Conservation (phyloP, 306 rosid genomes). For the Inga leiocalycina region DNA sequence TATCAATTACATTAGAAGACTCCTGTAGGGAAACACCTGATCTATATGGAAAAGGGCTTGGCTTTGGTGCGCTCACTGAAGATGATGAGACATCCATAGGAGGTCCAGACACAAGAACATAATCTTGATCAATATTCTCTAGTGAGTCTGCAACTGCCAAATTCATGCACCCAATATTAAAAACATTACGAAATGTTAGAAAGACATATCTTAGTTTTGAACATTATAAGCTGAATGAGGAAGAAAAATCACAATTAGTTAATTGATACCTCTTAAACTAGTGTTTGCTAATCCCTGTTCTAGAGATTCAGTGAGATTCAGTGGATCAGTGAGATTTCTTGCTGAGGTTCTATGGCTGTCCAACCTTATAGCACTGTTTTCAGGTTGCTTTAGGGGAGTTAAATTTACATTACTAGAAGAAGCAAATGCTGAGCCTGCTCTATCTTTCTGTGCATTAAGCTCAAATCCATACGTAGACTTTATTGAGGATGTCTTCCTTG, state of each 20-base stretch:
- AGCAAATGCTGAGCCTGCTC: conserved; percentile 50
- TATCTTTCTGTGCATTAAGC: conserved; percentile 58
- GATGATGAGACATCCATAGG: conserved; percentile 72
- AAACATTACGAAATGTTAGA: conserved; percentile 5
- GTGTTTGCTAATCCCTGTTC: conserved; percentile 48
- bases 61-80: conserved; percentile 64
- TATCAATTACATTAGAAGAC: conserved; percentile 46
- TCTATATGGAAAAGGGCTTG: conserved; percentile 55
- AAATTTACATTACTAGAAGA: conserved; percentile 42
- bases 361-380: conserved; percentile 43
- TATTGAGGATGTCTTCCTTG: conserved; percentile 61
- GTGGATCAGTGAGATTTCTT: conserved; percentile 48
- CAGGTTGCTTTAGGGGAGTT: conserved; percentile 56
- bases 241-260: conserved; percentile 18
- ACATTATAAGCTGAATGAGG: conserved; percentile 30
- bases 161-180: conserved; percentile 39
- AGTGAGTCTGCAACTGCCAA: conserved; percentile 70
- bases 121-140: conserved; percentile 91
- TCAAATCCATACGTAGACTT: conserved; percentile 86
- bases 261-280: conserved; percentile 60
- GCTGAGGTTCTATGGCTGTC: conserved; percentile 54
- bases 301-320: conserved; percentile 28
- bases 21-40: conserved; percentile 60
- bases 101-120: conserved; percentile 91
- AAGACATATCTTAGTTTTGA: conserved; percentile 28